These are phyloP conservation scores for Chytriomyces sp. DNA, from an alignment of 192 early-diverging fungal species.

Conservation along the genomic window DNA sequence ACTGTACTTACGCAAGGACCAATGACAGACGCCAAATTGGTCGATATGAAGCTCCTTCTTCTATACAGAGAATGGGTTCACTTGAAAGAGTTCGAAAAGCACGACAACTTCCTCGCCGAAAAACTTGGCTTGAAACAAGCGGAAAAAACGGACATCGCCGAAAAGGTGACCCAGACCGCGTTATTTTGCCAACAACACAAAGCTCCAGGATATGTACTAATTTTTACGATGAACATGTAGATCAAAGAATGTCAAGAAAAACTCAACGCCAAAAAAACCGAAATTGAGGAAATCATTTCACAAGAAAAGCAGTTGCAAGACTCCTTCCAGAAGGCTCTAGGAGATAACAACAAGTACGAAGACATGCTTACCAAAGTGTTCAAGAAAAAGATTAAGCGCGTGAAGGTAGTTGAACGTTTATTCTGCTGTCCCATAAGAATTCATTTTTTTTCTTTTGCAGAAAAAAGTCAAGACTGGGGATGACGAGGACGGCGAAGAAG, in stretches of 20 bases:
- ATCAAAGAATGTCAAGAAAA: slow-evolving; percentile 69
- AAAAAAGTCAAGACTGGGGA: slow-evolving; percentile 54
- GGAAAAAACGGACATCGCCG: slow-evolving; percentile 62
- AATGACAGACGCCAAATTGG: slow-evolving; percentile 61
- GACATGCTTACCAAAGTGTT: slow-evolving; percentile 65
- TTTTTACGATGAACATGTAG: slow-evolving; percentile 38
- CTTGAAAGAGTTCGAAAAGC: slow-evolving; percentile 72
- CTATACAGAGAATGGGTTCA: slow-evolving; percentile 67
- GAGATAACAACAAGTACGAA: slow-evolving; percentile 68
- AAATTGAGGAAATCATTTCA: slow-evolving; percentile 60
- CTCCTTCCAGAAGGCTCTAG: slow-evolving; percentile 50
- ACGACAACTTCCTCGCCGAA: slow-evolving; percentile 59
- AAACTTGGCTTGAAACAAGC: slow-evolving; percentile 56
- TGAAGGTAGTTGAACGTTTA: slow-evolving; percentile 46
- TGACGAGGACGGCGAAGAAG: slow-evolving; percentile 44
- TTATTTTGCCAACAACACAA: neutral
- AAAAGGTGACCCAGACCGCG: slow-evolving; percentile 42
- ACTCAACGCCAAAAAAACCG: slow-evolving; percentile 60
- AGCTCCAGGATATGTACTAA: neutral
- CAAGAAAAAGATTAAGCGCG: slow-evolving; percentile 64
- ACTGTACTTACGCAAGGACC: neutral
- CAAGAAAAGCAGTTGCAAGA: slow-evolving; percentile 62
- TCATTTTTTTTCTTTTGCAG: slow-evolving; percentile 20
- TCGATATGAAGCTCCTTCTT: slow-evolving; percentile 65
- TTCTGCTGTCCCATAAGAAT: neutral